phyloP scores from a whole-genome alignment of 495 filamentous ascomycete species.

The Jackrogersella minutella region DNA sequence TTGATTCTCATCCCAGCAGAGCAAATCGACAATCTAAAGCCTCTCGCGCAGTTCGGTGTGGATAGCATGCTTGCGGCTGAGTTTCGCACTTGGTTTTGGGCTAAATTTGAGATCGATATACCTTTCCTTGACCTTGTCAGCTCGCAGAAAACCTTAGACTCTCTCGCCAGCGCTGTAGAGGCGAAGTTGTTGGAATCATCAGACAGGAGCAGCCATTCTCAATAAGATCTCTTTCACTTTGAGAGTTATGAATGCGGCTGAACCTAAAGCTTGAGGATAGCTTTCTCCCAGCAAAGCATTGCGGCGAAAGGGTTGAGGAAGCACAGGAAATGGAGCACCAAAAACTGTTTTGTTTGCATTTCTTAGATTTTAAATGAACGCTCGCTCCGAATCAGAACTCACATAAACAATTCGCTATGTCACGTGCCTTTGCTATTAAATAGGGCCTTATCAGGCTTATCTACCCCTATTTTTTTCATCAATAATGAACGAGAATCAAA shows the following conservation, averaged over 20 bases:
- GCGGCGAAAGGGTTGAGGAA: too few relatives aligned
- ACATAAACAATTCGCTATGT: too few relatives aligned
- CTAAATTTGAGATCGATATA: conserved; percentile 47
- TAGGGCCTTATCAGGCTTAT: too few relatives aligned
- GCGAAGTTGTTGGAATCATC: neutral
- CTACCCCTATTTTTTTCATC: too few relatives aligned
- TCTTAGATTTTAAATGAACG: too few relatives aligned
- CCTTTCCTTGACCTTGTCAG: conserved; percentile 33
- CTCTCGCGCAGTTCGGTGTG: conserved; percentile 46
- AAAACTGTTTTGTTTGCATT: too few relatives aligned
- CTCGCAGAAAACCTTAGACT: neutral
- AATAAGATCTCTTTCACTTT: neutral
- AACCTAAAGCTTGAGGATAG: neutral
- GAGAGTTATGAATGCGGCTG: neutral
- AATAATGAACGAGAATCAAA: too few relatives aligned
- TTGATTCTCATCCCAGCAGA: conserved; percentile 40
- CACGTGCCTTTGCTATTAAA: too few relatives aligned
- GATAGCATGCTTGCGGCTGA: conserved; percentile 56
- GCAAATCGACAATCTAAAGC: neutral
- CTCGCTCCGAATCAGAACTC: too few relatives aligned
- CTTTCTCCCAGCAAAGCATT: too few relatives aligned
- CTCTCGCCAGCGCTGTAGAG: neutral
- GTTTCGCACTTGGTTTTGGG: conserved; percentile 48
- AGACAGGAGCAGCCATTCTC: neutral
- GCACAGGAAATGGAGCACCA: too few relatives aligned